Percentiles rank a stretch among this genome's conserved stretches.
Conservation (phyloP, 257 asterid genomes). For the Asclepias syriaca region DNA sequence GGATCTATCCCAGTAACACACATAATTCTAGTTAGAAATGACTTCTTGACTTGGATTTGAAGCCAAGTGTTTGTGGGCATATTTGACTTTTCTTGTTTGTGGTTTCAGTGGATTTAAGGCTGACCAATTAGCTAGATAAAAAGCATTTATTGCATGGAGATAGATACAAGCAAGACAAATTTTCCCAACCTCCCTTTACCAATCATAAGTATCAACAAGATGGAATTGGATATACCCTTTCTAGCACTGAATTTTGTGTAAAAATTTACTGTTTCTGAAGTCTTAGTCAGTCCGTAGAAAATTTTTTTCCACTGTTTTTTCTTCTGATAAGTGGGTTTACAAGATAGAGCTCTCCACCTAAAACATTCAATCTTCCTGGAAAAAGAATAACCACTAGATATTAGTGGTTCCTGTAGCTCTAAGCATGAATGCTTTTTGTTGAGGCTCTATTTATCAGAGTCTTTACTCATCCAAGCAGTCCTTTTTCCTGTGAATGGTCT, state of each 20-base stretch:
- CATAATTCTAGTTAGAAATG: slow-evolving; percentile 1
- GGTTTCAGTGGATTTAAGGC: slow-evolving; percentile 11
- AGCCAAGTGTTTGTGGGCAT: not conserved
- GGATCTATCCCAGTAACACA: not conserved
- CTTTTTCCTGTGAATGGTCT: slow-evolving; percentile 26
- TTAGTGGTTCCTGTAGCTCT: slow-evolving; percentile 60
- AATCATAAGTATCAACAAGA: slow-evolving; percentile 2
- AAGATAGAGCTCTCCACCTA: slow-evolving; percentile 23
- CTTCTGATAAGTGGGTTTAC: slow-evolving; percentile 20
- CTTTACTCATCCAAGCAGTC: slow-evolving; percentile 22
- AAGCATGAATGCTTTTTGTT: slow-evolving; percentile 12
- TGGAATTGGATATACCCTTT: slow-evolving; percentile 1
- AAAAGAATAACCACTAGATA: slow-evolving; percentile 64
- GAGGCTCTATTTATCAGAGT: slow-evolving; percentile 28
- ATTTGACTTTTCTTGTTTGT: not conserved
- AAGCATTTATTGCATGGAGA: slow-evolving; percentile 13
- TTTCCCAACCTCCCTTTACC: slow-evolving; percentile 17
- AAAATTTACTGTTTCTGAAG: slow-evolving; percentile 24
- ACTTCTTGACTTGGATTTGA: not conserved
- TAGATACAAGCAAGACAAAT: slow-evolving; percentile 12
- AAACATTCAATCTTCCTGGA: slow-evolving; percentile 52
- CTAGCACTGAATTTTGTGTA: slow-evolving; percentile 6
- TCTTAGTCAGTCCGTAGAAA: slow-evolving; percentile 29
- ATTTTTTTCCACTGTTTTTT: slow-evolving; percentile 17
- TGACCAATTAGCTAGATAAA: slow-evolving; percentile 22